Evolutionary conservation across 192 early-diverging fungal species (phyloP), one percentile per base, ranked within the genome.

Genomic region (Coemansia sp.): DNA sequence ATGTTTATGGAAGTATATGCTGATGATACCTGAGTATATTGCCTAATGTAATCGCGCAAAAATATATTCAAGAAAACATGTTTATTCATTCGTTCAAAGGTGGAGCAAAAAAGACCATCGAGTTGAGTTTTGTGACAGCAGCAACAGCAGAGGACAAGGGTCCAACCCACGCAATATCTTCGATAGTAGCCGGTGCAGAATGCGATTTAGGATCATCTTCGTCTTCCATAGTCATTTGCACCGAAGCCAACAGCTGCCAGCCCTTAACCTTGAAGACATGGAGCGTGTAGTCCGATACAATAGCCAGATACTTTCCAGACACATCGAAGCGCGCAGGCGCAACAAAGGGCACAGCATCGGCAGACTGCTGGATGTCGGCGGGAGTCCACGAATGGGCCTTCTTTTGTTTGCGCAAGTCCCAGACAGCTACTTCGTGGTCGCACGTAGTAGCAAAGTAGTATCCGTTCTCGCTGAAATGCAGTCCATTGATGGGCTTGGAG

Each of bases 381-480:
- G 58, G 31, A 0, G 37, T 19, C 71, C 71, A 74, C 20, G 54
- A 30, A 6, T 80, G 78, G 0, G 68, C 71, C 8, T 82, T 83
- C 45, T 82, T 82, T 37, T 94, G 82, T 42, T 95, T 98, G 62
- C 96, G 85, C 55, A 98, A 83, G 83, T 98, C 95, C 96, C 96
- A 98, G 50, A 96, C 70, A 54, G 87, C 88, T 6, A 95, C 92
- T 20, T 87, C 60, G n/a, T 84, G 75, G 37, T 85, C 85, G 55
- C 87, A 84, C 0, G 87, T 83, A 25, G 94, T 89, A 13, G 91
- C 94, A 64, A 98, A 84, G 64, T 91, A 83, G 72, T 97, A 98
- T 36, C 96, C 96, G 73, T 97, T 97, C 59, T 97, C 95, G 48
- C 89, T 89, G 67, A 98, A 97, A 14, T 89, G 74, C 66, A 98